Evolutionary conservation across 2,329 filamentous ascomycete species (phyloP).

Genomic region (Colletotrichum euphorbiae): DNA sequence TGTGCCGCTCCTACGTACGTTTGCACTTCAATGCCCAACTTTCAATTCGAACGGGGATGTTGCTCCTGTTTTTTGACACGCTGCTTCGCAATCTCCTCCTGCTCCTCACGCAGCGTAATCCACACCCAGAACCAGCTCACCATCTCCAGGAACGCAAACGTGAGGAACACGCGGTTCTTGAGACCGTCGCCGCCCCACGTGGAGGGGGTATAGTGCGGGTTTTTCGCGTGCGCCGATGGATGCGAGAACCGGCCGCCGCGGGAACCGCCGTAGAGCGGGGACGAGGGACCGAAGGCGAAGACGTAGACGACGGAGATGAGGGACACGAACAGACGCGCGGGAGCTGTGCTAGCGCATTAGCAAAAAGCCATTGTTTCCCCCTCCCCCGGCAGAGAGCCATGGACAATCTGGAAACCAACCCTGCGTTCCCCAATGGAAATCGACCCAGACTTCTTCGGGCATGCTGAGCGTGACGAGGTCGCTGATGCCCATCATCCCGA

Average conservation of each 20-base stretch:
- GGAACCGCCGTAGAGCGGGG: slow-evolving; percentile 57
- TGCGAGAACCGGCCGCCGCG: slow-evolving; percentile 50
- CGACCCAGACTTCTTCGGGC: slow-evolving; percentile 72
- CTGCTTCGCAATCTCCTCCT: slow-evolving; percentile 53
- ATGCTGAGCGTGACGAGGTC: slow-evolving; percentile 76
- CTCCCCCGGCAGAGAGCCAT: slow-evolving; percentile 45
- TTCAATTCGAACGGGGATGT: background rate
- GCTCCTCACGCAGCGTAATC: slow-evolving; percentile 76
- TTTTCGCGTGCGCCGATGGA: slow-evolving; percentile 49
- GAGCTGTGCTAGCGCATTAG: slow-evolving; percentile 55
- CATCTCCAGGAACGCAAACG: slow-evolving; percentile 86
- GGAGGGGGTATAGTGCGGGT: slow-evolving; percentile 51
- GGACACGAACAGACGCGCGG: slow-evolving; percentile 73
- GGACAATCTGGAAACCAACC: slow-evolving; percentile 55
- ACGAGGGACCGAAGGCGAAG: slow-evolving; percentile 68
- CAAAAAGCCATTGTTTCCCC: slow-evolving; percentile 32
- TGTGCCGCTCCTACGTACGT: background rate
- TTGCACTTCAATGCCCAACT: background rate
- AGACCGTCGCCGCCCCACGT: slow-evolving; percentile 72
- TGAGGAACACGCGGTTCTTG: slow-evolving; percentile 87
- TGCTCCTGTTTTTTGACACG: slow-evolving; percentile 49
- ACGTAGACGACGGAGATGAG: slow-evolving; percentile 72
- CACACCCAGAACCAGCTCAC: slow-evolving; percentile 90
- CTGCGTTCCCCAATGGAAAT: slow-evolving; percentile 75
- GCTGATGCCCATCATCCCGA: slow-evolving; percentile 69